Base-by-base conservation (phyloP, 108 stramenopile genomes). In the Pelagomonas calceolata region DNA sequence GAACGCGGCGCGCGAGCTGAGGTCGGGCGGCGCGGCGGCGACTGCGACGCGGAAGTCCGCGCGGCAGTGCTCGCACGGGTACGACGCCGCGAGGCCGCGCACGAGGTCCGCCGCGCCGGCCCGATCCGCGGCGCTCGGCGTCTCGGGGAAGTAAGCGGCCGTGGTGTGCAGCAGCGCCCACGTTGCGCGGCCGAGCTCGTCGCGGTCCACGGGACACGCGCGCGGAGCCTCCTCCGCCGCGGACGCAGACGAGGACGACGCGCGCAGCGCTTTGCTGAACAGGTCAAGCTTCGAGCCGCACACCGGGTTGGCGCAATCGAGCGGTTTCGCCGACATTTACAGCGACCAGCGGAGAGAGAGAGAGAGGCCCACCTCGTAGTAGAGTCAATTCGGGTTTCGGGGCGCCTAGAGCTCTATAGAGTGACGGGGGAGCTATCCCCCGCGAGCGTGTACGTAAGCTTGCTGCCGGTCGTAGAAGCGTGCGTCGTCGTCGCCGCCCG, bases 121-220 rank as follows among this genome's bases (percentile, higher is more conserved):
- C 30, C 76, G 39, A 51, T 81, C 70, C 30, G 73, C 68, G 32
- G 76, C 78, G 26, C 68, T 15, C 32, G 84, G 84, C 31, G 70
- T 60, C 17, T 85, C 82, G 4, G 84, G 84, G 67, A 83, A 85
- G 73, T 85, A 76, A 4, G 84, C 84, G 21, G 84, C 84, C 37
- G 80, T 81, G 36, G 80, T 83, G 75, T 85, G 84, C 12, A 85
- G 60, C 12, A 77, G 45, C 12, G 34, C 37, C 76, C 76, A 77
- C 5, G 67, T 73, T 10, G 34, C 34, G 32, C 72, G 63, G 26
- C 76, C 76, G 17, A 73, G 36, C 36, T 77, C 70, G 17, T 31
- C 67, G 34, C 76, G 76, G 39, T 68, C 70, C 5, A 66, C 35
- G 0, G 76, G 76, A 9, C 76, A 77, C 32, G 67, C 46, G 15